Evolutionary conservation across 495 filamentous ascomycete species (phyloP).

Genomic region (Penicillium samsonianum): DNA sequence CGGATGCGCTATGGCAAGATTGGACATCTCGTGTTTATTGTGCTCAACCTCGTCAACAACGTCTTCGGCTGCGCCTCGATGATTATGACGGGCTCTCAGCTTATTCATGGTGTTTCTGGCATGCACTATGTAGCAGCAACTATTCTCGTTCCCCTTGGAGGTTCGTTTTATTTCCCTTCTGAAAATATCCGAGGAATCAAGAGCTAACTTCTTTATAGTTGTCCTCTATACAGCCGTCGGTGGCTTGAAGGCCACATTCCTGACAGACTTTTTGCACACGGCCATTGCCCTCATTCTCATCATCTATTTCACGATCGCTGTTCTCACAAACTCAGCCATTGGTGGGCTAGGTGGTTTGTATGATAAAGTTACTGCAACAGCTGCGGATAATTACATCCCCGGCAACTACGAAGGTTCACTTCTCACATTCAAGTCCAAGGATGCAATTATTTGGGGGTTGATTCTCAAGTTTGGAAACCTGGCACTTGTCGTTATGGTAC

Average conservation of each 20-base stretch:
- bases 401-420: slow-evolving; percentile 52
- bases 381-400: slow-evolving; percentile 39
- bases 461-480: slow-evolving; percentile 52
- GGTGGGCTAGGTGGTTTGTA: slow-evolving; percentile 40
- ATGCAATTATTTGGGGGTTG: slow-evolving; percentile 51
- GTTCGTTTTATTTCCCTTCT: slow-evolving; percentile 11
- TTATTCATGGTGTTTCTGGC: slow-evolving; percentile 41
- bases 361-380: slow-evolving; percentile 37
- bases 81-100: slow-evolving; percentile 40
- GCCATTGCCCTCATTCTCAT: slow-evolving; percentile 42
- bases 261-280: slow-evolving; percentile 44
- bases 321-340: slow-evolving; percentile 34
- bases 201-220: slow-evolving; percentile 22
- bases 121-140: slow-evolving; percentile 47
- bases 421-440: slow-evolving; percentile 53
- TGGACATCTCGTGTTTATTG: slow-evolving; percentile 52
- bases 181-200: neutral
- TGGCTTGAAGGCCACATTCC: slow-evolving; percentile 44
- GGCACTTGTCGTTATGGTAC: slow-evolving; percentile 53
- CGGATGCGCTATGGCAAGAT: slow-evolving; percentile 53
- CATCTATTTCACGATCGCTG: slow-evolving; percentile 40
- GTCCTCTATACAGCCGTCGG: slow-evolving; percentile 44
- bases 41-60: slow-evolving; percentile 54
- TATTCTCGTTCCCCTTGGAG: slow-evolving; percentile 49
- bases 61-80: slow-evolving; percentile 49